A percentile compares a stretch with the other conserved stretches of the same genome.
These are phyloP conservation scores for Monosporascus sp. DNA, from an alignment of 2,329 filamentous ascomycete species.

Conservation along the genomic window DNA sequence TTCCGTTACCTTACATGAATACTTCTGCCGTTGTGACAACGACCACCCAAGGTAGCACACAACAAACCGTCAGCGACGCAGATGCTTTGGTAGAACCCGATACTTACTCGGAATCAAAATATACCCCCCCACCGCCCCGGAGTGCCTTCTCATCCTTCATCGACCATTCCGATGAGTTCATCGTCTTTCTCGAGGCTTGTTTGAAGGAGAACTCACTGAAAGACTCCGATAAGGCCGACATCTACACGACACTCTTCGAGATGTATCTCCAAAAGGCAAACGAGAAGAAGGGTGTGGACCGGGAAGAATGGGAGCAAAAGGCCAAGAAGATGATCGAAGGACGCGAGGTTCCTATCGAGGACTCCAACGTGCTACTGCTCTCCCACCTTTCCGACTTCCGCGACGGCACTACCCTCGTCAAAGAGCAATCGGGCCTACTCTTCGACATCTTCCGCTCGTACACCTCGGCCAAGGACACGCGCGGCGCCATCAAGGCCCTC, in stretches of 20 bases:
- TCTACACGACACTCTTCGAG: conserved; percentile 94
- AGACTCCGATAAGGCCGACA: conserved; percentile 70
- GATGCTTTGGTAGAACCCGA: conserved; percentile 46
- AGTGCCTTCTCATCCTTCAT: conserved; percentile 96
- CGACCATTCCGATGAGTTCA: conserved; percentile 87
- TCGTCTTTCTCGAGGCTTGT: conserved; percentile 85
- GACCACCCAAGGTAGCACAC: conserved; percentile 41
- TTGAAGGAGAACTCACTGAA: conserved; percentile 66
- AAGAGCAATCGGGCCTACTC: conserved; percentile 84
- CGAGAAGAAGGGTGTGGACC: conserved; percentile 60
- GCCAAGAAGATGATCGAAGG: conserved; percentile 84
- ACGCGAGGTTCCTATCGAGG: conserved; percentile 79
- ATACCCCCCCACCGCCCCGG: conserved; percentile 75
- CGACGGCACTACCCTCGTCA: conserved; percentile 85
- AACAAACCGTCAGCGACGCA: conserved; percentile 47
- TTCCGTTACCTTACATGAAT: conserved; percentile 83
- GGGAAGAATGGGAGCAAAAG: conserved; percentile 81
- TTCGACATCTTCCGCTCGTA: conserved; percentile 98
- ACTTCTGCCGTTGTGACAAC: conserved; percentile 52
- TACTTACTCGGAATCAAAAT: conserved; percentile 46
- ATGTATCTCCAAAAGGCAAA: conserved; percentile 94
- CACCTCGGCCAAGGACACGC: conserved; percentile 85
- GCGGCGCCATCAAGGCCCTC: conserved; percentile 82
- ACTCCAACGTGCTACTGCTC: conserved; percentile 86
- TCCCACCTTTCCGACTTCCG: conserved; percentile 88